A percentile compares a stretch with the other conserved stretches of the same genome.
Conservation (phyloP, 2,329 filamentous ascomycete genomes). For the Fusarium acutatum region DNA sequence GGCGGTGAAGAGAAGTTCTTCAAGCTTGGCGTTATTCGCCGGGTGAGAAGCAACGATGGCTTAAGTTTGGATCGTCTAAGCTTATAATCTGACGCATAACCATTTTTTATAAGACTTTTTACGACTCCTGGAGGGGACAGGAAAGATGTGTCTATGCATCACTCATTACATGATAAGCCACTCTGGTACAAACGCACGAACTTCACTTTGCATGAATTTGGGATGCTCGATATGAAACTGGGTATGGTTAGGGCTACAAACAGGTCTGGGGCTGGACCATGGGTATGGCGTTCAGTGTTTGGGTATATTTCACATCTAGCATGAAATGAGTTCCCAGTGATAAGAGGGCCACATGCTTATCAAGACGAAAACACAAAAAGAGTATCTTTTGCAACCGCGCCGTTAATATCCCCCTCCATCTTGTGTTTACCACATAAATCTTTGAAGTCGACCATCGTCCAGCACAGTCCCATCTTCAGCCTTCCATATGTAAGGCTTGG, state of each 20-base stretch:
- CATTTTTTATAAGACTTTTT: neutral
- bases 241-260: slow-evolving; percentile 6
- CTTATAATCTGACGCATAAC: slow-evolving; percentile 57
- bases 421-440: slow-evolving; percentile 79
- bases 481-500: slow-evolving; percentile 73
- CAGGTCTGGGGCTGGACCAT: slow-evolving; percentile 2
- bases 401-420: neutral
- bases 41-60: slow-evolving; percentile 77
- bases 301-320: slow-evolving; percentile 10
- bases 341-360: slow-evolving; percentile 5
- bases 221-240: slow-evolving; percentile 20
- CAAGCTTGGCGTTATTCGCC: slow-evolving; percentile 78
- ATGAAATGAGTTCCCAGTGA: slow-evolving; percentile 3
- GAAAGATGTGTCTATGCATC: neutral
- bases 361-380: slow-evolving; percentile 33
- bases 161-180: slow-evolving; percentile 7
- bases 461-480: slow-evolving; percentile 59
- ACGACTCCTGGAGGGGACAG: neutral
- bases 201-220: slow-evolving; percentile 1
- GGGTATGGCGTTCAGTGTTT: slow-evolving; percentile 29
- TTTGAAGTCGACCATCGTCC: slow-evolving; percentile 68
- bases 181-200: slow-evolving; percentile 20
- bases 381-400: slow-evolving; percentile 21
- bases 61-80: slow-evolving; percentile 79
- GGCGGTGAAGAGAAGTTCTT: slow-evolving; percentile 83